phyloP scores from a whole-genome alignment of 1,284 basidiomycete species.

The Rhodotorula sp. region DNA sequence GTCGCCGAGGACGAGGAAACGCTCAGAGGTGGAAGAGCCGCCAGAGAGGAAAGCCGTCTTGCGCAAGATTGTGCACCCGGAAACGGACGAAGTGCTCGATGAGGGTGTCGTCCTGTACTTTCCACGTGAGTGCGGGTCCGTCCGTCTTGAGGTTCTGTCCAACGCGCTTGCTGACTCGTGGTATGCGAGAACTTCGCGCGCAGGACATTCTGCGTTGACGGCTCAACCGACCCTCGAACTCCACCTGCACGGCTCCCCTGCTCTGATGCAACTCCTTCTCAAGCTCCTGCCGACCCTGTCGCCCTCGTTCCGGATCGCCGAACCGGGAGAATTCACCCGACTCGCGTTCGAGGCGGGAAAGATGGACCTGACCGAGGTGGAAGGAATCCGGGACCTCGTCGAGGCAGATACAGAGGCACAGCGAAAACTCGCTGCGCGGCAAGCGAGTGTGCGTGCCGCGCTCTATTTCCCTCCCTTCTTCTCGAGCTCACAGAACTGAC shows the following conservation, averaged over 20 bases:
- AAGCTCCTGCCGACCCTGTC: slow-evolving; percentile 60
- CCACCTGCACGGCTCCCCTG: slow-evolving; percentile 81
- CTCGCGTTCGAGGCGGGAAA: slow-evolving; percentile 74
- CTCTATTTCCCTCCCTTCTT: neutral
- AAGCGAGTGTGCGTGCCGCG: slow-evolving; percentile 58
- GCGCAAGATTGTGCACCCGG: slow-evolving; percentile 66
- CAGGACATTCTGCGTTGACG: slow-evolving; percentile 60
- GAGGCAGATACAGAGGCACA: slow-evolving; percentile 81
- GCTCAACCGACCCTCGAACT: slow-evolving; percentile 78
- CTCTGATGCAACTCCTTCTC: slow-evolving; percentile 69
- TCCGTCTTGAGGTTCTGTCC: no score
- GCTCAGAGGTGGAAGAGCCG: slow-evolving; percentile 25
- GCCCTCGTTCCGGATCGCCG: slow-evolving; percentile 70
- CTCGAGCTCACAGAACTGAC: neutral
- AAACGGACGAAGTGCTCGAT: slow-evolving; percentile 65
- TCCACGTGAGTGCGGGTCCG: slow-evolving; percentile 55
- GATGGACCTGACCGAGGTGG: slow-evolving; percentile 77
- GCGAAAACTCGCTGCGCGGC: slow-evolving; percentile 66
- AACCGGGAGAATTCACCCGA: slow-evolving; percentile 75
- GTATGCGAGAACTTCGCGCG: neutral
- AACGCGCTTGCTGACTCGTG: neutral
- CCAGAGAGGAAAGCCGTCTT: slow-evolving; percentile 66
- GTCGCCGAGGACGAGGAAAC: slow-evolving; percentile 18
- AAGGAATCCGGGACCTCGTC: slow-evolving; percentile 77
- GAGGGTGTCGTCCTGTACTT: slow-evolving; percentile 79